These are phyloP conservation scores for Hypholoma sublateritium DNA, from an alignment of 768 basidiomycete genomes.

Conservation along the genomic window DNA sequence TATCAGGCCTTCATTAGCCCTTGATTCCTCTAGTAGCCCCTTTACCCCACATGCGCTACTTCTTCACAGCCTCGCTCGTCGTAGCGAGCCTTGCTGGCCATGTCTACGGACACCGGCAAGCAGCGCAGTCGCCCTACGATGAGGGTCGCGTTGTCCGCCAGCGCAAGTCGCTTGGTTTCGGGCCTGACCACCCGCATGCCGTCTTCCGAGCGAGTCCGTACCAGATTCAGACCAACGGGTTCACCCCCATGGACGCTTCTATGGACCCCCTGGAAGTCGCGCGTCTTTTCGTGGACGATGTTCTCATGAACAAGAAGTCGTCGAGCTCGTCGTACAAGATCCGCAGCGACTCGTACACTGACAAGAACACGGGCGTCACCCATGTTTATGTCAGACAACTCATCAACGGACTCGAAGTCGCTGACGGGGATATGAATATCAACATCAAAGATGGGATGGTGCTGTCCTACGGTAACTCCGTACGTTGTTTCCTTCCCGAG, in stretches of 20 bases:
- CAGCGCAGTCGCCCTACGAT: constrained; percentile 19
- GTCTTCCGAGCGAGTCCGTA: constrained; percentile 55
- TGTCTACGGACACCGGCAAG: constrained; percentile 45
- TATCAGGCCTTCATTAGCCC: constrained; percentile 17
- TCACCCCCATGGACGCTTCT: constrained; percentile 34
- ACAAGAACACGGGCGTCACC: constrained; percentile 80
- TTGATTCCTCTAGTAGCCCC: constrained; percentile 10
- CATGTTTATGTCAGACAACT: constrained; percentile 88
- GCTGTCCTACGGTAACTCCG: constrained; percentile 86
- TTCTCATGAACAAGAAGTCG: constrained; percentile 39
- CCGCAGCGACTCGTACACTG: constrained; percentile 85
- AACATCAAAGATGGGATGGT: constrained; percentile 86
- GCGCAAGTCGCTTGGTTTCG: constrained; percentile 91
- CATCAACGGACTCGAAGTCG: constrained; percentile 83
- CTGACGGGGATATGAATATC: constrained; percentile 90
- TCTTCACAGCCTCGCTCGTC: constrained; percentile 61
- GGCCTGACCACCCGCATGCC: constrained; percentile 75
- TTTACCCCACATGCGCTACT: constrained; percentile 52
- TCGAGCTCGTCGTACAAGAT: constrained; percentile 51
- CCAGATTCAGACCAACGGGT: constrained; percentile 43
- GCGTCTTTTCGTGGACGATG: constrained; percentile 53
- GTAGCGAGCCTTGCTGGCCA: constrained; percentile 60
- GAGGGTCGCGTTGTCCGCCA: constrained; percentile 42
- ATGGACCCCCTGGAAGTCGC: constrained; percentile 64
- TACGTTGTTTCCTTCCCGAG: constrained; percentile 35